Conservation (phyloP, 2,329 filamentous ascomycete genomes). For the Chaetomiaceae sp. region DNA sequence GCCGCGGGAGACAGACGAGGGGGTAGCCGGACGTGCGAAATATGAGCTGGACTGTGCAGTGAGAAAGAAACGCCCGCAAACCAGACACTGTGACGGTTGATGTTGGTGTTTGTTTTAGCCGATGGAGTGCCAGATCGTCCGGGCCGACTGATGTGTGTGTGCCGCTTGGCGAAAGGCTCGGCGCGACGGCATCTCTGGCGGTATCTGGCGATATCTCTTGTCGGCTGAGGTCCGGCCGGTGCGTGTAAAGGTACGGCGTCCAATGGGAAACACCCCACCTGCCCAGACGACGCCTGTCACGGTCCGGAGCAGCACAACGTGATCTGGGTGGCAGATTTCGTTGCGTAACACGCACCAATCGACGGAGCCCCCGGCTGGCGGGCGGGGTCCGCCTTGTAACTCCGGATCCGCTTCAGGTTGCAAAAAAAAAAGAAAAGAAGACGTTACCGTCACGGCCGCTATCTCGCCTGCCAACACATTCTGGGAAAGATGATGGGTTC, state of each 20-base stretch:
- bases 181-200: constrained; percentile 6
- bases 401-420: too few relatives aligned
- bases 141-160: background rate
- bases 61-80: too few relatives aligned
- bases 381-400: too few relatives aligned
- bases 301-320: constrained; percentile 18
- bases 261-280: constrained; percentile 17
- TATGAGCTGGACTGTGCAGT: too few relatives aligned
- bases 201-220: constrained; percentile 10
- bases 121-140: constrained; percentile 1
- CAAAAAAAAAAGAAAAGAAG: too few relatives aligned
- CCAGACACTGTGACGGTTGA: background rate
- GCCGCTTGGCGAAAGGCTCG: background rate
- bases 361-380: background rate
- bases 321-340: constrained; percentile 19
- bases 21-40: too few relatives aligned
- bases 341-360: constrained; percentile 24
- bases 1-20: too few relatives aligned
- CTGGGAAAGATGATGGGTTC: background rate
- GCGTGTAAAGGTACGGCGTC: background rate
- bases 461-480: too few relatives aligned
- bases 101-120: background rate
- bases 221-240: background rate
- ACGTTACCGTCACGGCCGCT: too few relatives aligned
- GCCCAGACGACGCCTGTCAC: constrained; percentile 12